Evolutionary conservation across 1,284 basidiomycete species (phyloP), one percentile per base, ranked within the genome.

Genomic region (Ustilago vetiveriae): DNA sequence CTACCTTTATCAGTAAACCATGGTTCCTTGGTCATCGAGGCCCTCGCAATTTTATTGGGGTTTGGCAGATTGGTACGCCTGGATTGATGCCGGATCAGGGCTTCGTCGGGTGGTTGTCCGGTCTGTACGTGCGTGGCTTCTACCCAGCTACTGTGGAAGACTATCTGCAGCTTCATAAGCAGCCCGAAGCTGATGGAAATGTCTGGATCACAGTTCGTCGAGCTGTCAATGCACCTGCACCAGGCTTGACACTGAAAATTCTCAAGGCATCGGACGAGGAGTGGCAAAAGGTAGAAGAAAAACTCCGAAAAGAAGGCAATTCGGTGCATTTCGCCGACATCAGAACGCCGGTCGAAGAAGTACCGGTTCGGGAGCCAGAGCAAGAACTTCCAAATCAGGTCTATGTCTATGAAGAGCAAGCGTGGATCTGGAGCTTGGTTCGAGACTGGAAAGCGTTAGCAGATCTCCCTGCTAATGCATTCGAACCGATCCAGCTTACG

Each of bases 91-190:
- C 36, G 3, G 9, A 19, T 10, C 19, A 21, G n/a, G 8, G 13
- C 19, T 6, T 2, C 6, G 6, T 14, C 2, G 21, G n/a, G 6
- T 1, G 10, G 2, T 6, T 23, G 2, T 26, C 42, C 2, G 30
- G 9, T 3, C 13, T 58, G 9, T 30, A 19, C 27, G 17, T 58
- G 21, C 38, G 37, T 13, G 56, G 56, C 13, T 46, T 32, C 26
- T 58, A 37, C 21, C 36, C 32, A 10, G 46, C 45, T 4, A 26
- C 48, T 1, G 13, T 11, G 1, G 10, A 23, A 7, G 32, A 42
- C n/a, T 58, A 29, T 24, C 23, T 9, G 8, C 2, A n/a, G 2
- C 40, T 57, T 4, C 13, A 17, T 6, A 1, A 6, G 3, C 46
- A 44, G 26, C 41, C 46, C 7, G 35, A 49, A 19, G 3, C 17